These are phyloP conservation scores for Schizonepeta tenuifolia DNA, from an alignment of 257 asterid genomes.

Conservation along the genomic window DNA sequence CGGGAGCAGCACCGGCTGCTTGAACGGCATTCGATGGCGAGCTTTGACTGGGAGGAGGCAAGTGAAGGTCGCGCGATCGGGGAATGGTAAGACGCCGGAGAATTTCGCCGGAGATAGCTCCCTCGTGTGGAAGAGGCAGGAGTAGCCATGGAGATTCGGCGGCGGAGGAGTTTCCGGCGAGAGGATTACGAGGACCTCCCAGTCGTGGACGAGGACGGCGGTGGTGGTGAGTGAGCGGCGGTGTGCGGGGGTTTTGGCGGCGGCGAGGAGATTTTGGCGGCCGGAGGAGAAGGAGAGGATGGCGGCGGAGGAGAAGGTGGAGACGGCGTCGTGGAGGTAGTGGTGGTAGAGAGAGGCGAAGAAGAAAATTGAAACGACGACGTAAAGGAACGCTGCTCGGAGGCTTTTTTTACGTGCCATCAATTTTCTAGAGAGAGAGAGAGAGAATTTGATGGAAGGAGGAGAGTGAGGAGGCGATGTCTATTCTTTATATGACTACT, in stretches of 20 bases:
- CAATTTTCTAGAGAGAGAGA: neutral
- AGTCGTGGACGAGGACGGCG: slow-evolving; percentile 70
- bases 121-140: slow-evolving; percentile 48
- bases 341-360: slow-evolving; percentile 58
- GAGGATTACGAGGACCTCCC: slow-evolving; percentile 74
- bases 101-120: slow-evolving; percentile 51
- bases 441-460: neutral
- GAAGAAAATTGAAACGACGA: slow-evolving; percentile 50
- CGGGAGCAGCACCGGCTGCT: slow-evolving; percentile 53
- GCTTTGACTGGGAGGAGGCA: slow-evolving; percentile 50
- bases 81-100: slow-evolving; percentile 52
- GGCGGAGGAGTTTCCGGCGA: slow-evolving; percentile 37
- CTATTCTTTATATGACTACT: slow-evolving; percentile 19
- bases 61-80: slow-evolving; percentile 59
- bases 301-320: slow-evolving; percentile 34
- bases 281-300: slow-evolving; percentile 28
- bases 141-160: slow-evolving; percentile 30
- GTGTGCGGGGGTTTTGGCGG: neutral
- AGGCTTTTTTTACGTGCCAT: slow-evolving; percentile 60
- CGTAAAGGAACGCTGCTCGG: slow-evolving; percentile 55
- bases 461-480: neutral
- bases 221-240: slow-evolving; percentile 39
- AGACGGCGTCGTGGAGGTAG: slow-evolving; percentile 49
- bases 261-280: slow-evolving; percentile 37
- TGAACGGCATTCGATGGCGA: slow-evolving; percentile 57